Percentiles rank a stretch among this genome's conserved stretches.
Conservation (phyloP, 345 rosid species). For the Gossypium bickii region DNA sequence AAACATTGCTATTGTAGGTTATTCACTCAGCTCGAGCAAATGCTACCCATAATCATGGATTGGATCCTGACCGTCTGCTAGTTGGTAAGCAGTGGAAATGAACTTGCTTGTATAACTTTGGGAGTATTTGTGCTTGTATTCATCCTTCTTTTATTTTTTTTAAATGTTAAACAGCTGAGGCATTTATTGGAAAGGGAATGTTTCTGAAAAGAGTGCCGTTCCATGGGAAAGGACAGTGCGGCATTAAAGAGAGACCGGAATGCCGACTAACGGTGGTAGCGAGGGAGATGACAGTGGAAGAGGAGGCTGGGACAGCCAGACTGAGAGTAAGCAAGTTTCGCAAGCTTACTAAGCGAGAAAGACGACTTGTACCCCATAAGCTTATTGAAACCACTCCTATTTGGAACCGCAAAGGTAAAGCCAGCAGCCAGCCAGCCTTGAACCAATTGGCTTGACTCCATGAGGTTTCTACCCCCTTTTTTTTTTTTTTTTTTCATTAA, state of each 20-base stretch:
- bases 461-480: not conserved
- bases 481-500: not conserved
- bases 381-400: constrained; percentile 69
- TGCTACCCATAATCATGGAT: constrained; percentile 88
- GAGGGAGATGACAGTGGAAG: constrained; percentile 77
- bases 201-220: constrained; percentile 55
- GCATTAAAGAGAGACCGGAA: constrained; percentile 57
- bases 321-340: constrained; percentile 69
- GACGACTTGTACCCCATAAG: constrained; percentile 56
- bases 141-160: not conserved
- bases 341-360: constrained; percentile 72
- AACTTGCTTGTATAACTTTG: constrained; percentile 9
- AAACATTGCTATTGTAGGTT: constrained; percentile 41
- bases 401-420: constrained; percentile 78
- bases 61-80: constrained; percentile 77
- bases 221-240: constrained; percentile 62
- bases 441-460: constrained; percentile 1
- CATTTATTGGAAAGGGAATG: constrained; percentile 84
- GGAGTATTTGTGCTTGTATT: not conserved
- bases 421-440: constrained; percentile 17
- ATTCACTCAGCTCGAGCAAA: constrained; percentile 91
- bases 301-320: constrained; percentile 85
- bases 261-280: constrained; percentile 76
- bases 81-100: constrained; percentile 50
- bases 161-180: constrained; percentile 55